phyloP scores from a whole-genome alignment of 1,284 basidiomycete genomes.

The Gymnopus androsaceus region DNA sequence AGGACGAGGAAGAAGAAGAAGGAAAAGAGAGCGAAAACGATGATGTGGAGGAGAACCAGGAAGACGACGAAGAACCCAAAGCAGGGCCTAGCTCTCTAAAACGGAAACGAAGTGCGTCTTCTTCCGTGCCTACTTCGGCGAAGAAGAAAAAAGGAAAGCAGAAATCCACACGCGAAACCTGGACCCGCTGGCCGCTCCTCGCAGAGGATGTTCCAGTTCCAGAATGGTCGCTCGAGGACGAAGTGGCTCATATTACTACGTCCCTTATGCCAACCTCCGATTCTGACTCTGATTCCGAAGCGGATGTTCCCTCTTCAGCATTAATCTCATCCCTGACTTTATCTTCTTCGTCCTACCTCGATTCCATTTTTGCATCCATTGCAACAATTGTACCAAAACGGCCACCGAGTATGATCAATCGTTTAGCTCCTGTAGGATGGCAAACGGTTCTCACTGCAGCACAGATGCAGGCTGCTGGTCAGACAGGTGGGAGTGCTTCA shows the following conservation, averaged over 20 bases:
- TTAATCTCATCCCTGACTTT: constrained; percentile 8
- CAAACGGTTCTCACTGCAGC: constrained; percentile 13
- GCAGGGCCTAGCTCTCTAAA: background rate
- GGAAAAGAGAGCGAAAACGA: too few relatives aligned
- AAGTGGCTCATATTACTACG: constrained; percentile 36
- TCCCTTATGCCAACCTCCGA: constrained; percentile 4
- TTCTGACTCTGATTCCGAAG: background rate
- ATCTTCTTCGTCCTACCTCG: constrained; percentile 13
- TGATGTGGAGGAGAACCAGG: constrained; percentile 14
- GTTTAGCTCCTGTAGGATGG: constrained; percentile 19
- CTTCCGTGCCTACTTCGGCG: constrained; percentile 14
- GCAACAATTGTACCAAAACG: constrained; percentile 13
- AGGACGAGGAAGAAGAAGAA: too few relatives aligned
- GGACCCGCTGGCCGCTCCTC: constrained; percentile 70
- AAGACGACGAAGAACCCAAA: constrained; percentile 4
- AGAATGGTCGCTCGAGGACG: constrained; percentile 63
- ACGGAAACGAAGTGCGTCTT: constrained; percentile 3
- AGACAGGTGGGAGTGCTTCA: background rate
- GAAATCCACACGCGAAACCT: constrained; percentile 40
- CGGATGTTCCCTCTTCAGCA: background rate
- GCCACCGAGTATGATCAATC: constrained; percentile 18
- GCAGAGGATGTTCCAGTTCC: constrained; percentile 56
- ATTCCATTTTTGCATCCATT: constrained; percentile 15
- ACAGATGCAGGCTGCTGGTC: constrained; percentile 1
- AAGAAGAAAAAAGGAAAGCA: constrained; percentile 7